Percentiles rank a stretch among this genome's conserved stretches.
Evolutionary conservation across 257 asterid species (phyloP).

Genomic region (Salvia rosmarinus): DNA sequence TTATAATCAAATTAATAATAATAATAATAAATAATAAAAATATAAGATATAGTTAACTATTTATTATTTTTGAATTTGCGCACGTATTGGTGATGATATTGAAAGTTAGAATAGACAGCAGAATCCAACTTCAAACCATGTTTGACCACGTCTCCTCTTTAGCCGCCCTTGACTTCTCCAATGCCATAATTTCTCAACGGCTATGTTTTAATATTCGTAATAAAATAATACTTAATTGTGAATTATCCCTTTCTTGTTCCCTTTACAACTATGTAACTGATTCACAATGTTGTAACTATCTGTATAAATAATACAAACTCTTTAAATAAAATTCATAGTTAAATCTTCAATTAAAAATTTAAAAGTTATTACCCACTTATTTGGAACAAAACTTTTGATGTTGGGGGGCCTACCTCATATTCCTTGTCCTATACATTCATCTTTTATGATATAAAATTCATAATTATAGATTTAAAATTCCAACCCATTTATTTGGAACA

Average conservation of each 20-base stretch:
- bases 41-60: no score
- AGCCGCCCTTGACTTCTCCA: conserved; percentile 19
- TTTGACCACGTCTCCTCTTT: not conserved
- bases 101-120: not conserved
- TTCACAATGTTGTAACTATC: no score
- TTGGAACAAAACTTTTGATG: not conserved
- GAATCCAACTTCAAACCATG: not conserved
- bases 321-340: not conserved
- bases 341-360: not conserved
- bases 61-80: not conserved
- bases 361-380: not conserved
- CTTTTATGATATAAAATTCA: not conserved
- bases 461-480: not conserved
- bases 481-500: not conserved
- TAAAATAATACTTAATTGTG: not conserved
- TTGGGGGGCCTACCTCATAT: not conserved
- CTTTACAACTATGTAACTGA: no score
- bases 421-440: not conserved
- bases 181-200: not conserved
- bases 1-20: no score
- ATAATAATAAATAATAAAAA: no score
- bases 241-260: not conserved
- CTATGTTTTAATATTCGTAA: not conserved
- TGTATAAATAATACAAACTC: no score
- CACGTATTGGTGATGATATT: not conserved